Conservation (phyloP, 169 alveolate species). For the Plasmodium gonderi region DNA sequence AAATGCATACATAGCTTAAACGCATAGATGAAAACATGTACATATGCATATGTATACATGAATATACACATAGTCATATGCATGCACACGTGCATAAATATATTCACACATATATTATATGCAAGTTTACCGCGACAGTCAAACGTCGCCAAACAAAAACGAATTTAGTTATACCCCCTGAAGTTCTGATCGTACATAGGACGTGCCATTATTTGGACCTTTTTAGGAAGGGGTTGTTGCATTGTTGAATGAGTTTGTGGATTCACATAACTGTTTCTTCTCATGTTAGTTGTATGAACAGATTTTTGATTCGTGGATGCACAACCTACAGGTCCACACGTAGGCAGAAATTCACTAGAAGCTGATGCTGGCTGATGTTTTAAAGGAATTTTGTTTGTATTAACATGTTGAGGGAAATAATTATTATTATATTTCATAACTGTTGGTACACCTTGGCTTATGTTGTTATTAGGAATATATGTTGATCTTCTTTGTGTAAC, state of each 20-base stretch:
- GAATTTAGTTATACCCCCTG: neutral
- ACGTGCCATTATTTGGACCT: conserved; percentile 51
- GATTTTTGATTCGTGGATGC: conserved; percentile 5
- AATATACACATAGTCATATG: neutral
- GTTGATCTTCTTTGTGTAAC: conserved; percentile 6
- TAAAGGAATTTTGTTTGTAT: conserved; percentile 18
- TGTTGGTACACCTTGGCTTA: neutral
- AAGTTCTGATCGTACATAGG: conserved; percentile 18
- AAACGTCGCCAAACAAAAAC: neutral
- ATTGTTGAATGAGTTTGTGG: neutral
- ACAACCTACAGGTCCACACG: conserved; percentile 43
- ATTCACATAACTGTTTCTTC: conserved; percentile 20
- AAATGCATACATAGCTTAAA: neutral
- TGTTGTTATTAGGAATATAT: conserved; percentile 23
- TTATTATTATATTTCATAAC: neutral
- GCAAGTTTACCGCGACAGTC: no score
- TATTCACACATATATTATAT: no score
- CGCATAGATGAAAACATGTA: neutral
- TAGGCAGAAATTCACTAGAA: conserved; percentile 23
- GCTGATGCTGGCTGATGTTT: conserved; percentile 2
- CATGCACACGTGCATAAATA: neutral
- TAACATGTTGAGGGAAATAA: neutral
- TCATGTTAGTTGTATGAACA: neutral
- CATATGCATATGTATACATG: neutral
- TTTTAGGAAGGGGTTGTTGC: conserved; percentile 18